Base-by-base conservation (phyloP, 139 green algal genomes). In the Chlorella sp. region DNA sequence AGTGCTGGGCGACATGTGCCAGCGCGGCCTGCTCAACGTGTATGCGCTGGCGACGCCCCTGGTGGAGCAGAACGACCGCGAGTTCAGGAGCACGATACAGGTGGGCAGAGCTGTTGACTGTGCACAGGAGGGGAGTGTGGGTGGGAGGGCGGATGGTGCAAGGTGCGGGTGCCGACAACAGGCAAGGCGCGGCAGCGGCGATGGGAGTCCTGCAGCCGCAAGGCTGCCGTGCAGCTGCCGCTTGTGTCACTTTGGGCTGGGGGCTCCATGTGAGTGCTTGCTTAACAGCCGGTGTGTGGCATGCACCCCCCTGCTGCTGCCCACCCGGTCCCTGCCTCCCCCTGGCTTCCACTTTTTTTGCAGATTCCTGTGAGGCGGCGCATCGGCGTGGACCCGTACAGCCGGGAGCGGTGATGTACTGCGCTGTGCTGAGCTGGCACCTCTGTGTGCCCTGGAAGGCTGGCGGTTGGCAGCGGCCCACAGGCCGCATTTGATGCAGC, bases 1-100 rank as follows among this genome's bases (percentile, higher is more conserved):
- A 88, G 84, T 88, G 64, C 39, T 88, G 84, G 84, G 84, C 3
- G 84, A 88, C 84, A 88, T 88, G 84, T 48, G 85, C 85, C 34
- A n/a, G 18, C 32, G 2, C 3, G 85, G 85, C 42, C 85, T 89
- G 71, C 71, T 89, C 9, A 89, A 89, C n/a, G 34, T 89, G 18
- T 89, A 89, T 19, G 85, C 71, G 11, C 71, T 89, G n/a, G 34
- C n/a, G 9, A 48, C 60, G 19, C 69, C 71, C 7, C 69, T 83
- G 42, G 85, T 83, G 85, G 32, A 83, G 48, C 85, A 89, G 71
- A 89, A 89, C 48, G n/a, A 64, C 2, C 39, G 73, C 1, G 42
- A 60, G n/a, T 89, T 89, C 48, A 34, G 24, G 9, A 75, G 69
- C 71, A 83, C 85, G 22, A 83, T 83, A n/a, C 85, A 89, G 84